Base-by-base conservation (phyloP, 2,329 filamentous ascomycete species). In the Sporothrix brunneoviolacea region DNA sequence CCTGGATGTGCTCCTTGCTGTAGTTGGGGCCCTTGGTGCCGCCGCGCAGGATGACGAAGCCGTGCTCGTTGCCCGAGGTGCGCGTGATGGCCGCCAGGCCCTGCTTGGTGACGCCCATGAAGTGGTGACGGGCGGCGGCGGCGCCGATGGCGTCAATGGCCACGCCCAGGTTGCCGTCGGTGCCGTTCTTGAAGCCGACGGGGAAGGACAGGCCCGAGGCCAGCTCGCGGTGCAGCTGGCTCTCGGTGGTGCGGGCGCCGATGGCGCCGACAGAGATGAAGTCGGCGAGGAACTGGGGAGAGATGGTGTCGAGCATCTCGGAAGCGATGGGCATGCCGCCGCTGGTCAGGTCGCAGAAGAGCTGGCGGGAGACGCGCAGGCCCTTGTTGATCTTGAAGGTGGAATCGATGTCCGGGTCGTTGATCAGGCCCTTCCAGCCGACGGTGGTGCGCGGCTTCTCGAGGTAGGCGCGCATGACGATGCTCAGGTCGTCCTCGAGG, bases 341-440 rank as follows among this genome's bases (percentile, higher is more conserved):
- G 55, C 76, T 76, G 32, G 91, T 98, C 55, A 98, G 76, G 64
- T 97, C 91, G 61, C 86, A 82, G 74, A 96, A 98, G 65, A 98
- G 79, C 72, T 95, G 86, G 61, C 93, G 81, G n/a, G 88, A 91
- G 51, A 95, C 83, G 27, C 89, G 83, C 51, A 98, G 79, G 48
- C 93, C 93, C 78, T 97, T 97, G 82, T 98, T 98, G 76, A 98
- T 98, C 74, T 95, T 82, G 84, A 87, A 98, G 64, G 86, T 93
- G 68, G 93, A 85, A 69, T 98, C 89, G 67, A 98, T 95, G 63
- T 97, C 91, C 3, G 93, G 93, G 69, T 98, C 93, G 71, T 98
- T 98, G 78, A 98, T 96, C 68, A 98, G 77, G 47, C 93, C 93
- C 74, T 98, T 98, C 93, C 93, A 98, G 65, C 93, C 93, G 44